Base-by-base conservation (phyloP, 441 rosid genomes). In the Kokia cookei region DNA sequence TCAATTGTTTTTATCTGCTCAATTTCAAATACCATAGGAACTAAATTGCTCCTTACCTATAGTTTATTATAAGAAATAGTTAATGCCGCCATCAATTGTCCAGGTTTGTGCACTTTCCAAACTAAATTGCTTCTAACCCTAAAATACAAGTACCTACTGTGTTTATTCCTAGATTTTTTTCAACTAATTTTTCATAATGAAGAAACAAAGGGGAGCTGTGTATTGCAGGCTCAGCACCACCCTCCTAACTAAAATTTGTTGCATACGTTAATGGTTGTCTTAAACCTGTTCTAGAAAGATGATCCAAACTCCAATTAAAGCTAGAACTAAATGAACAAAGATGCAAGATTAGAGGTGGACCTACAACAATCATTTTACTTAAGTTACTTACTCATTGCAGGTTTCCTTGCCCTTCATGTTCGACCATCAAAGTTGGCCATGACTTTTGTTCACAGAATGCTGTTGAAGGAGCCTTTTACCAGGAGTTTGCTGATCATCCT, bases 401-500 rank as follows among this genome's bases (percentile, higher is more conserved):
- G 60, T 78, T 73, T 77, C 74, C 72, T 72, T 47, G 45, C 66
- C 2, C 62, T 53, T 72, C 65, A 69, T 0, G 15, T 62, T 43
- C 67, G 54, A 59, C 22, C 10, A 27, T 82, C 78, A 88, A 76
- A 78, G 84, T 75, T 88, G 87, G 62, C 97, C 97, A 61, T 84
- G 93, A 78, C 88, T 84, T 88, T 82, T 90, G 88, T 88, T 90
- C 76, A 89, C 74, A 67, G 98, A 90, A 59, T 84, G 92, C 75
- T 80, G 84, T 63, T 77, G 89, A 78, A 86, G 78, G 79, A 96
- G 94, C 82, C 85, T 91, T 74, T 78, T 88, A 71, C 92, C 83
- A 35, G 93, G 90, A 76, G 93, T 80, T 71, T 78, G 90, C 83
- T 90, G 88, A 73, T 93, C 98, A 88, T 91, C 99, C 99, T 93